These are phyloP conservation scores for Tagetes erecta DNA, from an alignment of 129 eudicot species.

Conservation along the genomic window DNA sequence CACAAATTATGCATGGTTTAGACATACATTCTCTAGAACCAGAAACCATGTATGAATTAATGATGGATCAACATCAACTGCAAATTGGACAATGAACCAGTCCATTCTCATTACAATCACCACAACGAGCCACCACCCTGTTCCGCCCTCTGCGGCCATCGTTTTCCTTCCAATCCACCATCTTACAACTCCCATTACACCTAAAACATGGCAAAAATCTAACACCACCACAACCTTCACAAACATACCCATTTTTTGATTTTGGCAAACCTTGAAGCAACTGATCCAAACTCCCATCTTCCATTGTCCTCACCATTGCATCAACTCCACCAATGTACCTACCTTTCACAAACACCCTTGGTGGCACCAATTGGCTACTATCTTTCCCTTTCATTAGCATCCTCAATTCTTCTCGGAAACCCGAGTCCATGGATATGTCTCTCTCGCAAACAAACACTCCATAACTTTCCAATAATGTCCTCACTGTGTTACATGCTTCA, in stretches of 20 bases:
- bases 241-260: conserved; percentile 50
- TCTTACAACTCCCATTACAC: conserved; percentile 91
- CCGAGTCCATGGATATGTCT: conserved; percentile 87
- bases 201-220: conserved; percentile 85
- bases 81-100: conserved; percentile 90
- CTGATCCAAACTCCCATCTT: conserved; percentile 58
- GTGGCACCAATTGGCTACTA: conserved; percentile 55
- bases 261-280: conserved; percentile 75
- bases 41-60: no score
- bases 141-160: conserved; percentile 26
- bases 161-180: conserved; percentile 36
- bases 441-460: conserved; percentile 76
- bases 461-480: conserved; percentile 56
- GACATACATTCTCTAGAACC: no score
- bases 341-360: conserved; percentile 79
- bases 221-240: conserved; percentile 89
- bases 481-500: conserved; percentile 78
- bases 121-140: conserved; percentile 60
- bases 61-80: conserved; percentile 51
- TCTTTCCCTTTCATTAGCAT: conserved; percentile 56
- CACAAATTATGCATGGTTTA: no score
- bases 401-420: conserved; percentile 71
- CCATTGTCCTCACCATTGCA: conserved; percentile 53
- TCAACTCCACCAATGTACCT: conserved; percentile 85
- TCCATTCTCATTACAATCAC: conserved; percentile 96